Evolutionary conservation across 2,329 filamentous ascomycete genomes (phyloP), one percentile per base, ranked within the genome.

Genomic region (Fusarium sp.): DNA sequence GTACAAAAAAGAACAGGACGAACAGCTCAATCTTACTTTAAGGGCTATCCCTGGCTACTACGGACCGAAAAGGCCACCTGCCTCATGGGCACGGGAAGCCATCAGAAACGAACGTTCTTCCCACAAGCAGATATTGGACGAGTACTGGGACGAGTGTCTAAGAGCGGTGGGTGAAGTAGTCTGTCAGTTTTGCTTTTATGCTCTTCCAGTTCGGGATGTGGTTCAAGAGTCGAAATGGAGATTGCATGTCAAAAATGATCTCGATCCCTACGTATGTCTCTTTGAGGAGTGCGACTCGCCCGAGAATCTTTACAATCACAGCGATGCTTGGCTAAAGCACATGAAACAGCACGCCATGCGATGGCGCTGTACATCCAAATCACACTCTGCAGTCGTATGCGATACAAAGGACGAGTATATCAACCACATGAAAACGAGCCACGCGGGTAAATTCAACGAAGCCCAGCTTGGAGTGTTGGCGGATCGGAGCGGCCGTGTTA

Each of bases 181-280:
- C 23, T 74, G 72, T 27, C 72, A 65, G 10, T 74, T 62, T 64
- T 74, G 72, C 50, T 39, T 70, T 13, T 54, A 72, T 25, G 64
- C 64, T 14, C 23, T 74, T 0, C 61, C 72, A 18, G 32, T 52
- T 20, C 27, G 35, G 4, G 64, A 65, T 2, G 64, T 68, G 8
- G 20, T 66, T 1, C 61, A 74, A 27, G 70, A 70, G 16, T 39
- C 39, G 18, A 70, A 72, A 35, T 74, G 72, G 70, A 50, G 72
- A 48, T 25, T 52, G 23, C 74, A 76, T 32, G 66, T 76, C 23
- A 70, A 62, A 41, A 66, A 66, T 27, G 76, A 77, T 18, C 66
- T 77, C 0, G 72, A 77, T n/a, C 67, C 73, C 4, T 76, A 76
- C 20, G 68, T 77, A 1, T 77, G 74, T 34, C 43, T 75, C 0